Percentiles rank a stretch among this genome's conserved stretches.
Conservation (phyloP, 371 early-diverging fungal species). For the Cokeromyces recurvatus region DNA sequence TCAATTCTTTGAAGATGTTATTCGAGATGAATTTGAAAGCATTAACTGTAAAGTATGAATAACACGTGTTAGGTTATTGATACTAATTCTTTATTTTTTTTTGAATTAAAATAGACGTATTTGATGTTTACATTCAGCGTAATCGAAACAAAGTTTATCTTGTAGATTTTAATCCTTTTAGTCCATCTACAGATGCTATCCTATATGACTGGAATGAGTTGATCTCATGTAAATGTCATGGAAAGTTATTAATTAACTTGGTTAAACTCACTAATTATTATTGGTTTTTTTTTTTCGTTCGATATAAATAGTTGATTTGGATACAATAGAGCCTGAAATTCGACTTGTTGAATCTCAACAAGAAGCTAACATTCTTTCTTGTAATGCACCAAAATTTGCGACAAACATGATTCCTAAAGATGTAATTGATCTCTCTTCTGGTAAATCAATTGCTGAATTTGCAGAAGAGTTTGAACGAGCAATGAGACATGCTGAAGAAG, state of each 20-base stretch:
- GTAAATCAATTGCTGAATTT: slow-evolving; percentile 69
- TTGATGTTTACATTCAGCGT: slow-evolving; percentile 80
- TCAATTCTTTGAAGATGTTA: slow-evolving; percentile 59
- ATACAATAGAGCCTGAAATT: slow-evolving; percentile 31
- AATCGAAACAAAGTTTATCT: slow-evolving; percentile 59
- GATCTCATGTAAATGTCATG: slow-evolving; percentile 30
- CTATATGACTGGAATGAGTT: slow-evolving; percentile 82
- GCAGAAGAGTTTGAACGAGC: slow-evolving; percentile 59
- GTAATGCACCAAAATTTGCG: slow-evolving; percentile 52
- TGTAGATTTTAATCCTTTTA: slow-evolving; percentile 88
- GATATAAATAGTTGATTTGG: slow-evolving; percentile 20
- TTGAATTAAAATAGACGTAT: slow-evolving; percentile 63
- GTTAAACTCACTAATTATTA: too few species aligned
- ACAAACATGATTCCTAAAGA: slow-evolving; percentile 73
- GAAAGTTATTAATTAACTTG: too few species aligned
- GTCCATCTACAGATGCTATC: slow-evolving; percentile 70
- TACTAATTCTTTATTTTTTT: background rate
- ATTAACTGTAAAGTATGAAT: slow-evolving; percentile 39
- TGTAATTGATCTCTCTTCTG: slow-evolving; percentile 71
- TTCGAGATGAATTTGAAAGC: slow-evolving; percentile 58
- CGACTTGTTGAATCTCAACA: slow-evolving; percentile 47
- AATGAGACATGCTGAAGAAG: slow-evolving; percentile 25
- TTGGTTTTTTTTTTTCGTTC: too few species aligned
- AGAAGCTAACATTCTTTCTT: slow-evolving; percentile 38
- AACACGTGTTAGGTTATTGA: too few species aligned